Evolutionary conservation across 441 rosid species (phyloP).

Genomic region (Aquilaria agallochum): DNA sequence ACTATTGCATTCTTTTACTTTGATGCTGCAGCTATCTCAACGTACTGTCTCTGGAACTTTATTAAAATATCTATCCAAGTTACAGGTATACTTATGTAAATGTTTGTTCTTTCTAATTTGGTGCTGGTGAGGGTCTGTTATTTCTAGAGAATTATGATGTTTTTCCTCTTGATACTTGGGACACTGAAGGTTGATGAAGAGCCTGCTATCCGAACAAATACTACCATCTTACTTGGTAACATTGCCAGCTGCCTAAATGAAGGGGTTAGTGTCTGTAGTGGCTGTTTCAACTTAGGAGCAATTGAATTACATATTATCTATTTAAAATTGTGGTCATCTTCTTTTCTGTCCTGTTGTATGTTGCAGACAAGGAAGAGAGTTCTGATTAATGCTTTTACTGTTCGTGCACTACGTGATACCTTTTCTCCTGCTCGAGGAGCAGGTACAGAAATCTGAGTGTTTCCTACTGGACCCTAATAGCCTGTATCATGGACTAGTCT

Average conservation of each 20-base stretch:
- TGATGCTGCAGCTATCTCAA: constrained; percentile 85
- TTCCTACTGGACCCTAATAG: background rate
- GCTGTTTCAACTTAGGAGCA: constrained; percentile 15
- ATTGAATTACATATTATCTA: constrained; percentile 9
- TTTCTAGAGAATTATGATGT: constrained; percentile 4
- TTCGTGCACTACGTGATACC: constrained; percentile 94
- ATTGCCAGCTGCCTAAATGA: constrained; percentile 89
- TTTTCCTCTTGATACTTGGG: constrained; percentile 10
- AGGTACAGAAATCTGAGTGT: constrained; percentile 43
- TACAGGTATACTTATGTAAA: constrained; percentile 59
- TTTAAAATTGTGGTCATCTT: constrained; percentile 18
- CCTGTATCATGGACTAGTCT: constrained; percentile 7
- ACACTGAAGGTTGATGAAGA: constrained; percentile 90
- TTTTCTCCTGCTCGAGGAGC: constrained; percentile 99
- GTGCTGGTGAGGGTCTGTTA: constrained; percentile 5
- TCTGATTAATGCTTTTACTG: constrained; percentile 97
- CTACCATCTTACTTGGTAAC: constrained; percentile 97
- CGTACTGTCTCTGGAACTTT: constrained; percentile 92
- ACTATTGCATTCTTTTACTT: constrained; percentile 16
- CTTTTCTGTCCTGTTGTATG: constrained; percentile 14
- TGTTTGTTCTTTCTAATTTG: constrained; percentile 14
- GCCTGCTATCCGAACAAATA: constrained; percentile 97
- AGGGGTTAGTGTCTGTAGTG: constrained; percentile 62
- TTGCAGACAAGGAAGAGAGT: constrained; percentile 97
- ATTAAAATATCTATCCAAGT: constrained; percentile 91